Evolutionary conservation across 192 early-diverging fungal species (phyloP), one percentile per base, ranked within the genome.

Genomic region (Spizellomyces punctatus): DNA sequence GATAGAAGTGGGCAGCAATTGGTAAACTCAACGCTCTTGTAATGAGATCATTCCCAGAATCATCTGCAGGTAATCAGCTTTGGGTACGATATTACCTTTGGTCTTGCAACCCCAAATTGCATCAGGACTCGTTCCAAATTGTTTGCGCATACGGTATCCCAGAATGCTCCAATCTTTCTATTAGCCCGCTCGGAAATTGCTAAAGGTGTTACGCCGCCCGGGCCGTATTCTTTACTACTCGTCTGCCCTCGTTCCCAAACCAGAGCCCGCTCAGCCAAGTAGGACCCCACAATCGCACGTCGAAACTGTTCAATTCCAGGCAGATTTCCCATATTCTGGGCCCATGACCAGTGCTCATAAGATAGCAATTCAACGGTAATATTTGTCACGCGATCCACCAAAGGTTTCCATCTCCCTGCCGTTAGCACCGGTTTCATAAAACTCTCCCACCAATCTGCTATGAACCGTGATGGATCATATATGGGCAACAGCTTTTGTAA

Each of bases 401-500:
- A 41, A 10, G 66, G 66, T 46, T 46, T 59, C 66, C 59, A 75
- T 10, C 58, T 19, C 16, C 54, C 47, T 14, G 58, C 45, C 8
- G 41, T 27, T 44, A 75, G 56, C 8, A 75, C 66, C 12, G 73
- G 59, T 0, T 58, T 58, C 10, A 75, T 10, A 6, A 75, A n/a
- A 10, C 47, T 5, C 48, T 67, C 66, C 73, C 73, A 75, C 73
- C 73, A 75, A 8, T 67, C 66, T 42, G 44, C 61, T 1, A 63
- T 58, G 43, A 75, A 68, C 43, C 60, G 56, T 6, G 65, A 9
- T 6, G 73, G 66, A 10, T 75, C 73, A 48, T 68, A 69, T 10
- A 75, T 59, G n/a, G 73, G 73, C 42, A 75, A 54, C 8, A 75
- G 36, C 16, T 52, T 12, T 52, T 52, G 59, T 42, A 75, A 58